These are phyloP conservation scores for Penicillium sp. DNA, from an alignment of 2,329 filamentous ascomycete species.

Conservation along the genomic window DNA sequence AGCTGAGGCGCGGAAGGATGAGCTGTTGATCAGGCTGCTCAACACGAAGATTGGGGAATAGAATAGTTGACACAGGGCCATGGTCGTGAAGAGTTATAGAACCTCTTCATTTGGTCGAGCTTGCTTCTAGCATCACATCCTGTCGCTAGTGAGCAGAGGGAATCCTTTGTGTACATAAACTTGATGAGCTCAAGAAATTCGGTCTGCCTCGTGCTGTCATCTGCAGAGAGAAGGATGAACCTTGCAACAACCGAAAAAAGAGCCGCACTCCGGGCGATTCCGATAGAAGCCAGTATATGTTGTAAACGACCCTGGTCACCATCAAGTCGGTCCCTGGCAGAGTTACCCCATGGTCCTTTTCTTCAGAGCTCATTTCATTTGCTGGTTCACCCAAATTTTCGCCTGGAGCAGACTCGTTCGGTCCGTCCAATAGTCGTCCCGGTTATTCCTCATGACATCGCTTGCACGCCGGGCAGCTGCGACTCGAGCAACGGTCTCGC, in stretches of 20 bases:
- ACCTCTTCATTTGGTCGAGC: too few species aligned
- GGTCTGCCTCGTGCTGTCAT: too few species aligned
- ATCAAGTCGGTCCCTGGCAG: neutral
- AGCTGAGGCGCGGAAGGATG: too few species aligned
- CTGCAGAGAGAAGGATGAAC: too few species aligned
- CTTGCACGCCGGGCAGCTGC: neutral
- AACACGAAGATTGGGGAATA: too few species aligned
- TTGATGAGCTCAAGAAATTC: too few species aligned
- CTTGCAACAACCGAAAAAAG: conserved; percentile 7
- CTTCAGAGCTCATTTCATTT: neutral
- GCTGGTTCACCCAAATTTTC: conserved; percentile 3
- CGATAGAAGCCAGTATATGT: neutral
- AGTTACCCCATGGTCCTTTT: neutral
- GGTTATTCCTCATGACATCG: neutral
- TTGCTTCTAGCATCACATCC: too few species aligned
- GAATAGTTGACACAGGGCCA: too few species aligned
- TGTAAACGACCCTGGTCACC: neutral
- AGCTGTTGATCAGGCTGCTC: too few species aligned
- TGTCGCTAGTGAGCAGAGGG: too few species aligned
- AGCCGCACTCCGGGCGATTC: conserved; percentile 6
- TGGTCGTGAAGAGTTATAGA: too few species aligned
- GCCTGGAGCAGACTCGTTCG: neutral
- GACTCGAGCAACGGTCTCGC: neutral
- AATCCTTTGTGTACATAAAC: too few species aligned
- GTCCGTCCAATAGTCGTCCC: conserved; percentile 1